A percentile compares a stretch with the other conserved stretches of the same genome.
Conservation (phyloP, 768 basidiomycete species). For the Phanerochaete carnosa region DNA sequence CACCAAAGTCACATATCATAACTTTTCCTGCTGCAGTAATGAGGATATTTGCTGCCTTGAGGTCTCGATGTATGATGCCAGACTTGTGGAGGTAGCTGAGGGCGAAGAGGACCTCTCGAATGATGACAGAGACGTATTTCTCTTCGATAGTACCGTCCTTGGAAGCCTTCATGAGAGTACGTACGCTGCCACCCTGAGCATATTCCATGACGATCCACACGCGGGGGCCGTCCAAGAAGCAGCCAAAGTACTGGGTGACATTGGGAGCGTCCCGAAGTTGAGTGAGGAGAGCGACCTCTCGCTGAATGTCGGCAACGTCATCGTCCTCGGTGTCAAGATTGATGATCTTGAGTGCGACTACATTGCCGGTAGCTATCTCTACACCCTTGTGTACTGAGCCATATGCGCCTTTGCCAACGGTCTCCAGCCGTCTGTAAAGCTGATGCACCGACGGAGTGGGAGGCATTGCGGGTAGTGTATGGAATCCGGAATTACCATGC, state of each 20-base stretch:
- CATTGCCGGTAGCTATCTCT: constrained; percentile 78
- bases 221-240: constrained; percentile 89
- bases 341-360: constrained; percentile 98
- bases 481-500: not conserved
- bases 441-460: constrained; percentile 67
- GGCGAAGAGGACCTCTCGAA: constrained; percentile 84
- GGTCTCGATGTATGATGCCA: constrained; percentile 93
- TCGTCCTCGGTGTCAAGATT: constrained; percentile 96
- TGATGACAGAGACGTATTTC: constrained; percentile 82
- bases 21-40: constrained; percentile 86
- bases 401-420: constrained; percentile 94
- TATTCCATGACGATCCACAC: constrained; percentile 99
- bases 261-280: constrained; percentile 89
- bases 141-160: constrained; percentile 79
- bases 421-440: constrained; percentile 82
- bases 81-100: constrained; percentile 91
- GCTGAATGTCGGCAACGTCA: constrained; percentile 94
- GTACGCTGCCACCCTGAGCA: constrained; percentile 91
- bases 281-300: constrained; percentile 88
- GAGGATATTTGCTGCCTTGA: constrained; percentile 97
- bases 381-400: constrained; percentile 93
- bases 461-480: constrained; percentile 3
- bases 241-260: constrained; percentile 95
- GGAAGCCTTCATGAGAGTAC: constrained; percentile 88
- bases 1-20: constrained; percentile 97